These are phyloP conservation scores for Samsoniella hepiali DNA, from an alignment of 2,329 filamentous ascomycete species.

Conservation along the genomic window DNA sequence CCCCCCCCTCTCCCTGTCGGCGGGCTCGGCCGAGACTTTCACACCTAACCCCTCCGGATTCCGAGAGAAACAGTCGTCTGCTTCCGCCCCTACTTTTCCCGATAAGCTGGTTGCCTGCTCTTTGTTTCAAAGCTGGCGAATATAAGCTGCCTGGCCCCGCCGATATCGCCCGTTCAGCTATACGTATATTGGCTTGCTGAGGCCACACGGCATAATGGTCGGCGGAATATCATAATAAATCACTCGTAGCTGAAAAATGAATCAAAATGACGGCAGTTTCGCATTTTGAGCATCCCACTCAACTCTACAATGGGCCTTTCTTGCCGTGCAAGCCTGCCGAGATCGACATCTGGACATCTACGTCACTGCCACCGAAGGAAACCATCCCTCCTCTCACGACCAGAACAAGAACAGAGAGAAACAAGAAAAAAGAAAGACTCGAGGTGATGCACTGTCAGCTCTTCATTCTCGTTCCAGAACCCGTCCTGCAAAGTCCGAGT, in stretches of 20 bases:
- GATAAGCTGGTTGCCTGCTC: background rate
- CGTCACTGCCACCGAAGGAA: background rate
- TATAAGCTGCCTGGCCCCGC: background rate
- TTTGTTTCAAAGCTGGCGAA: too few species aligned
- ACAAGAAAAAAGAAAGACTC: background rate
- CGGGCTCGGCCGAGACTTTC: constrained; percentile 11
- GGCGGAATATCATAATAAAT: background rate
- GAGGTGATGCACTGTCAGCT: background rate
- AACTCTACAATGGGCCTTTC: background rate
- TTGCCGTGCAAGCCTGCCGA: background rate
- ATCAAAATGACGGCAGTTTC: constrained; percentile 11
- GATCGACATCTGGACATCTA: background rate
- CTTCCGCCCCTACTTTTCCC: constrained; percentile 6
- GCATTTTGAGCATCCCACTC: background rate
- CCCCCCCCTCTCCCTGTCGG: background rate
- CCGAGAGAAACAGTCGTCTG: background rate
- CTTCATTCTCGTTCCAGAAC: background rate
- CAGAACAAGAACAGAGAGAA: background rate
- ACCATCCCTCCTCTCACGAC: background rate
- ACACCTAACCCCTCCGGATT: constrained; percentile 7
- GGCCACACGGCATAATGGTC: background rate
- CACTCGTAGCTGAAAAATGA: constrained; percentile 8
- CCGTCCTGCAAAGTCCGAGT: background rate
- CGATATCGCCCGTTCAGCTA: constrained; percentile 6
- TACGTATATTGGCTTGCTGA: background rate